Evolutionary conservation across 192 early-diverging fungal genomes (phyloP), one percentile per base, ranked within the genome.

Genomic region (Umbelopsis sp.): DNA sequence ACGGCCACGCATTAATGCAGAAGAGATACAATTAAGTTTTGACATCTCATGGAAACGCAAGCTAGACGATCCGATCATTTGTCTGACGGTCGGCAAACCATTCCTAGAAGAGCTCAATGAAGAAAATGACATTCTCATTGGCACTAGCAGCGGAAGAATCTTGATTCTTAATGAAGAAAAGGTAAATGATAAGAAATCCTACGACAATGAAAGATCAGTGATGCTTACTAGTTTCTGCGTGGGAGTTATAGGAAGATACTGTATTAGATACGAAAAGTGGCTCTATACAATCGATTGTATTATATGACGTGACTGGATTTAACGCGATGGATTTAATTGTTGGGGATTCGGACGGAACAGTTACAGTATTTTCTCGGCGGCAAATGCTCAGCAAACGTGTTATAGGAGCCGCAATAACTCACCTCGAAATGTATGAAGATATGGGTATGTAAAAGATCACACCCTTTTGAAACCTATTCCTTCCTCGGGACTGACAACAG

Each of bases 181-280:
- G 66, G 79, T 81, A 54, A 51, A 45, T 12, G 24, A 29, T 16
- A 17, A 5, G 5, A 62, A 20, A 10, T 34, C 6, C 1, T n/a
- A 29, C 1, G 3, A 36, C 0, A 20, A 17, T 22, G 16, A 3
- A 29, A 62, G 0, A 29, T 14, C 4, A 0, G 31, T 14, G 34
- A 11, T 34, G 26, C 56, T 62, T 29, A 62, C 56, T 62, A 17
- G 17, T 62, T 20, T 14, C 8, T 17, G 11, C 31, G 10, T 20
- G 21, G 17, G 26, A 29, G 32, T 34, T n/a, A 12, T 72, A 76
- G 47, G 74, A 77, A 66, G 79, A 70, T 31, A 41, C 62, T 20
- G 49, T 80, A n/a, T 59, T 80, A 41, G 79, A 81, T 44, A 81
- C 75, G 31, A 81, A 81, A 69, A 68, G 79, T 52, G 75, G 72